phyloP scores from a whole-genome alignment of 371 early-diverging fungal species.

The Mortierella sp. region DNA sequence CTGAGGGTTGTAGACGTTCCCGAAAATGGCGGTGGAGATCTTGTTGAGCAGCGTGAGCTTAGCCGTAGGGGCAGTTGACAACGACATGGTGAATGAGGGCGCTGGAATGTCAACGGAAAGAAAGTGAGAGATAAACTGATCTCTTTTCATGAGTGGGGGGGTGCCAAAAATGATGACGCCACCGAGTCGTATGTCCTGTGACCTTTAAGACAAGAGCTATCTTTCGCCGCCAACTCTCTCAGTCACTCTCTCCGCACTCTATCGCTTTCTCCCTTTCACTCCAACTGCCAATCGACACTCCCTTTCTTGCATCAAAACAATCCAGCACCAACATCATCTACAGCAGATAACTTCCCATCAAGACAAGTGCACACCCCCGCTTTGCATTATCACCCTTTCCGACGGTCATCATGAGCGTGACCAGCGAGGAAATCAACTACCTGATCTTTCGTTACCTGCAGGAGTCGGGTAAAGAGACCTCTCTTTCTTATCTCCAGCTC shows the following conservation, averaged over 20 bases:
- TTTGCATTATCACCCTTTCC: not conserved
- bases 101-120: not conserved
- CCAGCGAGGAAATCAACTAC: conserved; percentile 95
- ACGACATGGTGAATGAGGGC: conserved; percentile 10
- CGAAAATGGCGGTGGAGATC: conserved; percentile 77
- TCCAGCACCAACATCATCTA: not conserved
- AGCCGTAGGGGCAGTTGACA: conserved; percentile 24
- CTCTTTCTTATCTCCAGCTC: not conserved
- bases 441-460: conserved; percentile 93
- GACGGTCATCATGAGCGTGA: conserved; percentile 73
- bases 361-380: not conserved
- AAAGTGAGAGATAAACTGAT: conserved; percentile 5
- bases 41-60: conserved; percentile 70
- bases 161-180: not conserved
- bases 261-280: not conserved
- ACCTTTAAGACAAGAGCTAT: not conserved
- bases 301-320: not conserved
- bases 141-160: not conserved
- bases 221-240: not conserved
- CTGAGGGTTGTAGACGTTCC: conserved; percentile 81
- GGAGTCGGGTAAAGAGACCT: conserved; percentile 82
- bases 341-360: not conserved
- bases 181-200: not conserved
- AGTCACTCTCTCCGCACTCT: too few species aligned
- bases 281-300: not conserved